Base-by-base conservation (phyloP, 1,139 yeast genomes). In the Hanseniaspora gamundiae region DNA sequence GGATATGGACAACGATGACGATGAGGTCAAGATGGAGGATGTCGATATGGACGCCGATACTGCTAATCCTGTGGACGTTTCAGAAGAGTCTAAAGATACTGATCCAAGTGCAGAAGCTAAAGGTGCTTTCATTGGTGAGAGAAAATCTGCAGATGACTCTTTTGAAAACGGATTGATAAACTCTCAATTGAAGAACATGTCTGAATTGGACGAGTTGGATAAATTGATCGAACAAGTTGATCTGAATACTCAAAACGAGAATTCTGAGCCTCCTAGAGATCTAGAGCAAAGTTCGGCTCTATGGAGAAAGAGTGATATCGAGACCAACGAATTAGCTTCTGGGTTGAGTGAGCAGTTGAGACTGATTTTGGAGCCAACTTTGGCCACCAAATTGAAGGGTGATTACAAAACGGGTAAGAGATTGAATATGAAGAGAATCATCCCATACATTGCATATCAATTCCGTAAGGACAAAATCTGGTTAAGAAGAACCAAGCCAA, bases 381-480 rank as follows among this genome's bases (percentile, higher is more conserved):
- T 85, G 50, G 94, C 96, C 13, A 91, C 98, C 2, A 91, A 91
- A 61, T 70, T 93, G 47, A 78, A 77, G 51, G 99, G 99, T 55
- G 98, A 93, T 62, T 93, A 86, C 65, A 87, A 88, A 64, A 88
- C 97, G 2, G 99, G 99, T 62, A 93, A 93, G 63, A 73, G 98
- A 52, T 73, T 93, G 57, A 93, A 93, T 64, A 88, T 93, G 97
- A 91, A 88, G 70, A 73, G 97, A 53, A 93, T 93, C 53, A 91
- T 93, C 57, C 95, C 98, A 13, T 93, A 91, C 64, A 91, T 93
- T 68, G 98, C 99, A 1, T 84, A 95, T 41, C 95, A 88, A 58
- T 93, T 87, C 75, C 80, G 95, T 58, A 91, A 91, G 63, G 99
- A 93, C 64, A 93, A 93, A 69, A 93, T 93, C 49, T 93, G 99